Evolutionary conservation across 345 rosid genomes (phyloP).

Genomic region (Erucastrum elatum): DNA sequence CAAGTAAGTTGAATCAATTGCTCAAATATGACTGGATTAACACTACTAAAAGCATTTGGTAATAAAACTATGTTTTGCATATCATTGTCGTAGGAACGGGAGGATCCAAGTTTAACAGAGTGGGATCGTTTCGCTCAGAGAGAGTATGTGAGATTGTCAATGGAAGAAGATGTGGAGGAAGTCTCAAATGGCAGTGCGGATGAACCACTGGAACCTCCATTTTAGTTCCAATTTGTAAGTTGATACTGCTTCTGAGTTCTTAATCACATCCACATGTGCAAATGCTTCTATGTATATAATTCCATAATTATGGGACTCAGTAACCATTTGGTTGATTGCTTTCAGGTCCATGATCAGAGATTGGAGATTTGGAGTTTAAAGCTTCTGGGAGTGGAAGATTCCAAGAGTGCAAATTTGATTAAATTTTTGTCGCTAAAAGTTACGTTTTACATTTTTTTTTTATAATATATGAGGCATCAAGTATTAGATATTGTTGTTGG

Average conservation of each 20-base stretch:
- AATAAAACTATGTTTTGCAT: not conserved
- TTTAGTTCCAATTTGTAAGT: slow-evolving; percentile 38
- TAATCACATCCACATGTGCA: not conserved
- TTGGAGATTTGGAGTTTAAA: not conserved
- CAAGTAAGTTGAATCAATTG: slow-evolving; percentile 46
- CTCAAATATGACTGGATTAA: not conserved
- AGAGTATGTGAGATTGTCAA: slow-evolving; percentile 69
- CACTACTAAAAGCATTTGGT: not conserved
- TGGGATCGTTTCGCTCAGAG: slow-evolving; percentile 79
- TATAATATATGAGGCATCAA: not conserved
- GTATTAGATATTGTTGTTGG: not conserved
- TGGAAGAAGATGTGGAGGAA: slow-evolving; percentile 82
- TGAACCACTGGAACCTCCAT: slow-evolving; percentile 67
- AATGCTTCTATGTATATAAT: not conserved
- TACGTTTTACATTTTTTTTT: not conserved
- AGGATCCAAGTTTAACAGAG: slow-evolving; percentile 66
- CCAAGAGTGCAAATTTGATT: not conserved
- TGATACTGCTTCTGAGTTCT: not conserved
- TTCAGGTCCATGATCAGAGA: not conserved
- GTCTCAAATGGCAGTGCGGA: slow-evolving; percentile 76
- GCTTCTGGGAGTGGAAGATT: not conserved
- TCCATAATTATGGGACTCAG: not conserved
- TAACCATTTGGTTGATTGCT: not conserved
- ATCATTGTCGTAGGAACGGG: slow-evolving; percentile 51
- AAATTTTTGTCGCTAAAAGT: not conserved